phyloP scores from a whole-genome alignment of 129 eudicot species.

The Flaveria robusta region DNA sequence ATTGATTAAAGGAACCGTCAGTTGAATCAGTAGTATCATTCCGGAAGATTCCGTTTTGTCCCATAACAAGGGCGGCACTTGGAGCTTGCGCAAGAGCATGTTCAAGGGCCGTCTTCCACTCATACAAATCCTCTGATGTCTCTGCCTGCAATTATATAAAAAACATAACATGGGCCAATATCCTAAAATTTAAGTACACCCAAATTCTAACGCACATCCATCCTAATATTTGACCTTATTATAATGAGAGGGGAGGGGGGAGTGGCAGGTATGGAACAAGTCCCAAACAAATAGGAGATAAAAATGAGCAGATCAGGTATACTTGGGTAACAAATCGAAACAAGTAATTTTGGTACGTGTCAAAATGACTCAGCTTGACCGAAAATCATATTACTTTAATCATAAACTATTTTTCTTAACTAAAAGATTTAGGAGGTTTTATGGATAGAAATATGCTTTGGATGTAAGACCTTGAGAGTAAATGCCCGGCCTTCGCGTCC shows the following conservation, averaged over 20 bases:
- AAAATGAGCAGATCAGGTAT: too few relatives aligned
- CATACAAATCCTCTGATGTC: conserved; percentile 79
- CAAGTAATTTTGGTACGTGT: neutral
- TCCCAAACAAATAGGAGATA: neutral
- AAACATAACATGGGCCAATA: neutral
- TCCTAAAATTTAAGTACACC: neutral
- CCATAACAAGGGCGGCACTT: conserved; percentile 97
- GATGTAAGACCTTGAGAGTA: conserved; percentile 71
- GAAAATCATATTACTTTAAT: neutral
- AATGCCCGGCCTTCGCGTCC: conserved; percentile 99
- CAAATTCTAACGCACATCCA: neutral
- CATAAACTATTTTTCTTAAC: neutral
- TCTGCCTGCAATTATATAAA: conserved; percentile 64
- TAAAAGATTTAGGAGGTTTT: neutral
- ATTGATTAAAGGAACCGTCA: conserved; percentile 83
- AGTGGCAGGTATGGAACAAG: neutral
- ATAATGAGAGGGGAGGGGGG: neutral
- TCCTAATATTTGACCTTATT: neutral
- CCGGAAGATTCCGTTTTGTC: conserved; percentile 90
- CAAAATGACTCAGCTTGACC: neutral
- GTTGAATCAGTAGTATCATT: conserved; percentile 69
- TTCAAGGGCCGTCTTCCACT: conserved; percentile 83
- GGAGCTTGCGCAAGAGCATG: conserved; percentile 79
- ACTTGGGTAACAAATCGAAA: neutral
- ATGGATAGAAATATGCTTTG: neutral